Evolutionary conservation across 2,329 filamentous ascomycete genomes (phyloP).

Genomic region (Rutstroemia sp.): DNA sequence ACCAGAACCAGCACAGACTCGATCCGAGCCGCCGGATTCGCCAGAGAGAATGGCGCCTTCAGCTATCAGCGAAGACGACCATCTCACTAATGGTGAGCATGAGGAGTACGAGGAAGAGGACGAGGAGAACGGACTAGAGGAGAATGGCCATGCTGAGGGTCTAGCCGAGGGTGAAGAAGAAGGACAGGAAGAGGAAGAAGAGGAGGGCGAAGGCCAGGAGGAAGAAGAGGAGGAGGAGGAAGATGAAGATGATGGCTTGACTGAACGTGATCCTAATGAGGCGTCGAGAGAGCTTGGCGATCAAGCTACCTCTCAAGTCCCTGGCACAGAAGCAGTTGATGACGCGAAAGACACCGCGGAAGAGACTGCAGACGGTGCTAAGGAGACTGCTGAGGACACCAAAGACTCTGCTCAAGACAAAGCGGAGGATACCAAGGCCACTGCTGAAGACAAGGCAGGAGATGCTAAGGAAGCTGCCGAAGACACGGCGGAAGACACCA

Average conservation of each 20-base stretch:
- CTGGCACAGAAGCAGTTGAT: too few species aligned
- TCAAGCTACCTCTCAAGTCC: neutral
- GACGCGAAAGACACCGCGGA: too few species aligned
- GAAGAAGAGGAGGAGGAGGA: constrained; percentile 34
- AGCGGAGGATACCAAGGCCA: neutral
- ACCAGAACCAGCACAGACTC: constrained; percentile 7
- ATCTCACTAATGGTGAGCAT: constrained; percentile 8
- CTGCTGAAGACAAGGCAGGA: neutral
- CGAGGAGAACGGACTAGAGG: constrained; percentile 3
- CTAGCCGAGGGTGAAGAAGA: constrained; percentile 5
- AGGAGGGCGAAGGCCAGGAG: neutral
- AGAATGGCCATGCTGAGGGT: neutral
- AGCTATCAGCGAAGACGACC: constrained; percentile 4
- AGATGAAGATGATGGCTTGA: constrained; percentile 1
- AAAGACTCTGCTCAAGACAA: neutral
- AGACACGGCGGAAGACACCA: neutral
- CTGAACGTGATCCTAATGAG: constrained; percentile 8
- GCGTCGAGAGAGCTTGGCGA: neutral
- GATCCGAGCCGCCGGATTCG: constrained; percentile 6
- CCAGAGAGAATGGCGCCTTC: constrained; percentile 7
- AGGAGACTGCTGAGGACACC: too few species aligned
- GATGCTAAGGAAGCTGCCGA: neutral
- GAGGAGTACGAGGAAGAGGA: constrained; percentile 7
- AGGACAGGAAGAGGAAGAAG: constrained; percentile 4
- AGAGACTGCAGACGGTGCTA: too few species aligned